Percentiles rank a stretch among this genome's conserved stretches.
Evolutionary conservation across 176 grass and related monocot genomes (phyloP).

Genomic region (Guadua angustifolia): DNA sequence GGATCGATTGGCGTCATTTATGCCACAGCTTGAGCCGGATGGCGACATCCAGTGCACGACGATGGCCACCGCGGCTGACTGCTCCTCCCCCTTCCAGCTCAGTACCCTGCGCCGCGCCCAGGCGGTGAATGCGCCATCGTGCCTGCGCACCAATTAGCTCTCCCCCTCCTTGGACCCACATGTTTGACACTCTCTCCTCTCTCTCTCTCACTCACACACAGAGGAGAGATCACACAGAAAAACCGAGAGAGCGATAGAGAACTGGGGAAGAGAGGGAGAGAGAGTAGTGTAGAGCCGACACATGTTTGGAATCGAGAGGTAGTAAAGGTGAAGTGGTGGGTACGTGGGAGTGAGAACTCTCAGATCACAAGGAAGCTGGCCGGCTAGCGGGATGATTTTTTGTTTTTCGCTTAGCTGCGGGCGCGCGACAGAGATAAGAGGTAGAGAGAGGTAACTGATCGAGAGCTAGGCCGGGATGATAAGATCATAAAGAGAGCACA

Average conservation of each 20-base stretch:
- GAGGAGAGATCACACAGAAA: constrained; percentile 15
- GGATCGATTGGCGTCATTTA: constrained; percentile 45
- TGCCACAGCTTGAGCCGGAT: constrained; percentile 44
- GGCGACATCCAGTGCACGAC: constrained; percentile 59
- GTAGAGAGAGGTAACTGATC: constrained; percentile 6
- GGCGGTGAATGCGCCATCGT: constrained; percentile 56
- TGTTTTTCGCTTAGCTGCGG: not conserved
- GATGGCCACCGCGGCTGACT: constrained; percentile 43
- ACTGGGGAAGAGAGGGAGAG: too few species aligned
- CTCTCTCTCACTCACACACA: not conserved
- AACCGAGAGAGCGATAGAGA: not conserved
- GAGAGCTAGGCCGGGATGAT: constrained; percentile 23
- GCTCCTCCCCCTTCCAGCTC: not conserved
- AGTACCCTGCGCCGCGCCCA: constrained; percentile 27
- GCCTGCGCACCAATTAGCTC: constrained; percentile 33
- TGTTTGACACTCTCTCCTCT: constrained; percentile 36
- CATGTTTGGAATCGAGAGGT: constrained; percentile 39
- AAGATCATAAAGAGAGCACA: constrained; percentile 52
- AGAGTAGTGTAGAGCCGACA: constrained; percentile 42
- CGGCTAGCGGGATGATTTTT: not conserved
- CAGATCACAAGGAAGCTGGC: constrained; percentile 43
- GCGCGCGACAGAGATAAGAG: not conserved
- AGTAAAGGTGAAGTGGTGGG: constrained; percentile 43
- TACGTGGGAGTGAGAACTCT: constrained; percentile 49
- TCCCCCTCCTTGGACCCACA: constrained; percentile 31